Base-by-base conservation (phyloP, 2,329 filamentous ascomycete species). In the Fusarium sulawesiense region DNA sequence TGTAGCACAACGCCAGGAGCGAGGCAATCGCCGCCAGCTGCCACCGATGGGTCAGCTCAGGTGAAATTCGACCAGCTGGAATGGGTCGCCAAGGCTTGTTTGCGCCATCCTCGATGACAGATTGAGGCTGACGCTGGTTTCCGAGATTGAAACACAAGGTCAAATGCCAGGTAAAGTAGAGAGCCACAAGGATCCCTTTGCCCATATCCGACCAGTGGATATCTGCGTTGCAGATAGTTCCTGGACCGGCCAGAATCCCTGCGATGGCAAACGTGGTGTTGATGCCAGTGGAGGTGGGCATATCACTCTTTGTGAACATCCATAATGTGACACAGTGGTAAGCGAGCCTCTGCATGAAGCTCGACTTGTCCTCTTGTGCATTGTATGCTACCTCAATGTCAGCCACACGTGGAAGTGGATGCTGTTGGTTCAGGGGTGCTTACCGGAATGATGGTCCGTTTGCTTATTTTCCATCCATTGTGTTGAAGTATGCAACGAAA, bases 61-160 rank as follows among this genome's bases (percentile, higher is more conserved):
- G 20, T 41, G 73, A 76, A 13, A 81, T 68, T 2, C 73, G 71
- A 4, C 75, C 73, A 7, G 75, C 70, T 6, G 75, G 72, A 6
- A 78, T 72, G 1, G 78, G 75, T 0, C 78, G 73, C 76, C 76
- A 80, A 12, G 80, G 79, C 56, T 83, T 83, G 75, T 84, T 84
- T 53, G 80, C 54, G 0, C 45, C 32, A 67, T 83, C 82, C 60
- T 84, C 82, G 1, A 64, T 47, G 11, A 81, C 67, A 5, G 80
- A 75, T 5, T 66, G 69, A 4, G 75, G 66, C 4, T 71, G 66
- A 4, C 80, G 76, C 58, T 83, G 81, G 66, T 83, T 83, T 34
- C 78, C 75, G 13, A 83, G 73, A 41, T 76, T 75, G 67, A 81
- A 82, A 46, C 70, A 67, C 7, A 73, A 44, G 1, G 80, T 64